Base-by-base conservation (phyloP, 2,329 filamentous ascomycete genomes). In the Amauroascus niger region DNA sequence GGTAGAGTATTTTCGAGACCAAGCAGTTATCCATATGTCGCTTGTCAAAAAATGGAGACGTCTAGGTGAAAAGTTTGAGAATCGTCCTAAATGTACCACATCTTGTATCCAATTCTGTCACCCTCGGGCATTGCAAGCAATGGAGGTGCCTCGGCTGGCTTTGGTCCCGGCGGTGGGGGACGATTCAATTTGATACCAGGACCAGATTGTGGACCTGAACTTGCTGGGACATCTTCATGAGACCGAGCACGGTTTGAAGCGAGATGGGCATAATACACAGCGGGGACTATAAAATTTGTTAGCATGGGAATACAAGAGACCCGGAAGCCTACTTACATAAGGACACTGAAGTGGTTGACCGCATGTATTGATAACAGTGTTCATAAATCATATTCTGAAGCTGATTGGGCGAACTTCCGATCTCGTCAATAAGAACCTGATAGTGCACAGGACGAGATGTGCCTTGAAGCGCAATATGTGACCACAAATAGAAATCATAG, bases 241-340 rank as follows among this genome's bases (percentile, higher is more conserved):
- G 82, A 76, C 52, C 83, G 82, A 18, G 87, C 88, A 48, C 93
- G 87, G 55, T 82, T 81, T 7, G 88, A 85, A 32, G 90, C 89
- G 58, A 98, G 71, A 69, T 98, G 93, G 0, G 94, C 89, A 62
- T 98, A 98, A 76, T 98, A 98, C 0, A 97, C 85, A 0, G 93
- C 89, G 0, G 93, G 93, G 60, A 79, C 71, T 67, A 48, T 14
- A 47, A 45, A 26, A 28, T 32, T n/a, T n/a, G 43, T 54, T 43
- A 55, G 53, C 43, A 22, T 44, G 46, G 22, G 22, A 49, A 32
- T 51, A 14, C 39, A 20, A 50, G 26, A 11, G 33, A 28, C 8
- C 35, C 22, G n/a, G 41, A 24, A 49, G 49, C 14, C 5, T 6
- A 61, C 67, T 61, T 64, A 69, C 69, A 87, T 0, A 93, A 71